Evolutionary conservation across 1,284 basidiomycete species (phyloP).

Genomic region (Malassezia slooffiae): DNA sequence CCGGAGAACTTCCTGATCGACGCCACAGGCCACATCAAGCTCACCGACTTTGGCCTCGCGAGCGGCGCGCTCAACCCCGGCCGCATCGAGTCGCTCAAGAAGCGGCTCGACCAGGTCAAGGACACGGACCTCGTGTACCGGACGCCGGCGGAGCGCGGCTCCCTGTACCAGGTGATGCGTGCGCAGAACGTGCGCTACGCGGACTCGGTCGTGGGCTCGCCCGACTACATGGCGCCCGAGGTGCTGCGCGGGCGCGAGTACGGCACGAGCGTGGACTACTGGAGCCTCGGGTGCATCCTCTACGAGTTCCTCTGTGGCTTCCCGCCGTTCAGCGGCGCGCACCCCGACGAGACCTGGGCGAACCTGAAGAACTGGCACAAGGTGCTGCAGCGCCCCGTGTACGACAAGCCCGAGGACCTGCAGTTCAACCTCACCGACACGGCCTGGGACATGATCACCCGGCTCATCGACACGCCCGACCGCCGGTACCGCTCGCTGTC

Average conservation of each 20-base stretch:
- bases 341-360: constrained; percentile 96
- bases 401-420: constrained; percentile 87
- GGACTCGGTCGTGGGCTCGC: constrained; percentile 94
- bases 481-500: constrained; percentile 64
- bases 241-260: constrained; percentile 90
- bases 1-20: constrained; percentile 97
- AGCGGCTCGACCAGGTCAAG: constrained; percentile 94
- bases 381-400: constrained; percentile 75
- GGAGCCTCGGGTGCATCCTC: constrained; percentile 95
- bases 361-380: constrained; percentile 97
- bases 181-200: constrained; percentile 78
- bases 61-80: constrained; percentile 91
- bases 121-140: constrained; percentile 81
- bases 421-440: constrained; percentile 91
- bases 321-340: constrained; percentile 91
- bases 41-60: constrained; percentile 96
- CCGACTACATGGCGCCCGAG: constrained; percentile 73
- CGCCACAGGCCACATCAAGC: constrained; percentile 86
- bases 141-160: constrained; percentile 85
- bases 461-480: constrained; percentile 64
- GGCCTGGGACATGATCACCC: constrained; percentile 67
- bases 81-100: constrained; percentile 84
- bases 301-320: constrained; percentile 83
- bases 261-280: constrained; percentile 90
- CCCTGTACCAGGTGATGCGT: constrained; percentile 83